phyloP scores from a whole-genome alignment of 176 grass and related monocot genomes.

The Chrysopogon serrulatus region DNA sequence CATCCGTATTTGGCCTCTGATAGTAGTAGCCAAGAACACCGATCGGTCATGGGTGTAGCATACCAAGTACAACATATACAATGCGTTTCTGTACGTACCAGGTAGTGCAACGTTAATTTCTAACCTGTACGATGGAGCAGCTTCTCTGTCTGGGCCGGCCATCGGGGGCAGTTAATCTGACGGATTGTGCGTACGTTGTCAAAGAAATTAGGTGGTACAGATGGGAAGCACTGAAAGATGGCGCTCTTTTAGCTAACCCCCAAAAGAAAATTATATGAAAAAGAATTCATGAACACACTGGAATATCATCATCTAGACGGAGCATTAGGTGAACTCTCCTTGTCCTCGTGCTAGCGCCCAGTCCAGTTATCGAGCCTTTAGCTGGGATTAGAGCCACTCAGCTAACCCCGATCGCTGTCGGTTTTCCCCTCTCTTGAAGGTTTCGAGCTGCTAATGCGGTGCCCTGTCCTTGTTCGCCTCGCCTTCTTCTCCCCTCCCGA shows the following conservation, averaged over 20 bases:
- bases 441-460: slow-evolving; percentile 34
- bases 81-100: background rate
- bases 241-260: slow-evolving; percentile 17
- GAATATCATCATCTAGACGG: slow-evolving; percentile 18
- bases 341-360: slow-evolving; percentile 11
- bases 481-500: background rate
- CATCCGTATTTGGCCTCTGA: background rate
- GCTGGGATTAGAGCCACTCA: slow-evolving; percentile 40
- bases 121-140: background rate
- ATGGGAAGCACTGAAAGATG: slow-evolving; percentile 14
- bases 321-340: slow-evolving; percentile 29
- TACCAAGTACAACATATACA: background rate
- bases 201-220: slow-evolving; percentile 24
- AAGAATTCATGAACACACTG: background rate
- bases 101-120: background rate
- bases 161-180: background rate
- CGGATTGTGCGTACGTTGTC: background rate
- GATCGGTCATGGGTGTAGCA: background rate
- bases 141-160: background rate
- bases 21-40: background rate
- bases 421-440: slow-evolving; percentile 25
- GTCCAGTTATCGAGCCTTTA: slow-evolving; percentile 16
- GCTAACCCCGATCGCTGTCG: slow-evolving; percentile 50
- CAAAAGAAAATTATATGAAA: background rate
- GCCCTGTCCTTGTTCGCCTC: slow-evolving; percentile 10